phyloP scores from a whole-genome alignment of 495 filamentous ascomycete species.

The Physcia stellaris region DNA sequence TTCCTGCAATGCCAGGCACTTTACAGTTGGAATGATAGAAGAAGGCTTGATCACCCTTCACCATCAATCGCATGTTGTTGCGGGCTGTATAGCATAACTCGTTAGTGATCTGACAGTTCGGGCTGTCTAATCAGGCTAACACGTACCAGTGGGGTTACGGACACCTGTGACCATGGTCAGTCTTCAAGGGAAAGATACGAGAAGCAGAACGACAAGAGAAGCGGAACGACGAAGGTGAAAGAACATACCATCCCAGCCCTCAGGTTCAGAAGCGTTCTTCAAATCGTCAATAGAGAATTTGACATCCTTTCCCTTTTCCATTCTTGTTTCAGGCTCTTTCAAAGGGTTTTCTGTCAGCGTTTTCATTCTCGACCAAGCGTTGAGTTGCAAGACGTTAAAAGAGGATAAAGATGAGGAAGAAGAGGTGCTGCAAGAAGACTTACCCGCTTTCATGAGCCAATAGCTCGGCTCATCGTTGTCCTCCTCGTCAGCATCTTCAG shows the following conservation, averaged over 20 bases:
- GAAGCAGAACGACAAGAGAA: too few species aligned
- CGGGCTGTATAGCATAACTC: conserved; percentile 35
- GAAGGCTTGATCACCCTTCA: conserved; percentile 80
- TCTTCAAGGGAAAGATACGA: too few species aligned
- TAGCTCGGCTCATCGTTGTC: conserved; percentile 30
- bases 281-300: conserved; percentile 94
- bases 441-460: conserved; percentile 96
- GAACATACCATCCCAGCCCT: conserved; percentile 64
- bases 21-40: conserved; percentile 98
- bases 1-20: conserved; percentile 77
- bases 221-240: neutral
- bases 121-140: neutral
- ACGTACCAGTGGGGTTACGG: conserved; percentile 40
- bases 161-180: conserved; percentile 28
- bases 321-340: conserved; percentile 75
- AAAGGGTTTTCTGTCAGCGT: too few species aligned
- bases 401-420: too few species aligned
- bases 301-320: conserved; percentile 76
- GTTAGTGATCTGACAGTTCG: conserved; percentile 3
- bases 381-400: too few species aligned
- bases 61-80: conserved; percentile 85
- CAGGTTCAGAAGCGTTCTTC: conserved; percentile 49
- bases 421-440: too few species aligned
- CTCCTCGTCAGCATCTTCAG: conserved; percentile 7
- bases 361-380: too few species aligned